A percentile compares a stretch with the other conserved stretches of the same genome.
Evolutionary conservation across 164 flowering plant genomes (phyloP).

Genomic region (Sextonia rubra): DNA sequence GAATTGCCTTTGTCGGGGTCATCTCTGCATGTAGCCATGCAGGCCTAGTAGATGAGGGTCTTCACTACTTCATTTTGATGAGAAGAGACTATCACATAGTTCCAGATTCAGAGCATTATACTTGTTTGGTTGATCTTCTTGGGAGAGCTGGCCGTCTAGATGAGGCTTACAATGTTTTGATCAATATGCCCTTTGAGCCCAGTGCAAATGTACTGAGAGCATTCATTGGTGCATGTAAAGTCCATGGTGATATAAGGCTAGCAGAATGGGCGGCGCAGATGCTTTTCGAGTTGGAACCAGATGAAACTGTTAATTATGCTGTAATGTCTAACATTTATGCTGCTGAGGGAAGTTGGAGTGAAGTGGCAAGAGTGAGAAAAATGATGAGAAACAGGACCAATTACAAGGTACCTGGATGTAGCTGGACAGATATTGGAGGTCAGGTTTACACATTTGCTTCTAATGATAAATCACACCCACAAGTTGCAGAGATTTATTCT

Average conservation of each 20-base stretch:
- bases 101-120: conserved; percentile 59
- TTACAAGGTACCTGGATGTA: conserved; percentile 50
- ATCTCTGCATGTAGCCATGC: conserved; percentile 75
- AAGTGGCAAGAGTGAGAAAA: conserved; percentile 44
- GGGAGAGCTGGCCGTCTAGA: conserved; percentile 57
- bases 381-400: conserved; percentile 34
- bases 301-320: conserved; percentile 37
- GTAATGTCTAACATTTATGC: conserved; percentile 58
- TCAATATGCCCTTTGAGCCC: conserved; percentile 33
- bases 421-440: conserved; percentile 53
- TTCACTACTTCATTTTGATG: conserved; percentile 51
- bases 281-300: conserved; percentile 49
- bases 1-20: conserved; percentile 45
- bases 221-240: conserved; percentile 52
- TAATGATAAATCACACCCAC: conserved; percentile 37
- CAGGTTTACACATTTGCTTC: conserved; percentile 32
- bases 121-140: conserved; percentile 63
- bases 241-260: conserved; percentile 35
- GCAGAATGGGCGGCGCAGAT: conserved; percentile 53
- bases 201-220: conserved; percentile 39
- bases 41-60: conserved; percentile 48
- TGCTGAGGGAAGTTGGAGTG: conserved; percentile 42
- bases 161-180: conserved; percentile 42
- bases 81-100: conserved; percentile 28
- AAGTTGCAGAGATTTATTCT: conserved; percentile 23